Base-by-base conservation (phyloP, 1,139 yeast genomes). In the Suhomyces terraborum region DNA sequence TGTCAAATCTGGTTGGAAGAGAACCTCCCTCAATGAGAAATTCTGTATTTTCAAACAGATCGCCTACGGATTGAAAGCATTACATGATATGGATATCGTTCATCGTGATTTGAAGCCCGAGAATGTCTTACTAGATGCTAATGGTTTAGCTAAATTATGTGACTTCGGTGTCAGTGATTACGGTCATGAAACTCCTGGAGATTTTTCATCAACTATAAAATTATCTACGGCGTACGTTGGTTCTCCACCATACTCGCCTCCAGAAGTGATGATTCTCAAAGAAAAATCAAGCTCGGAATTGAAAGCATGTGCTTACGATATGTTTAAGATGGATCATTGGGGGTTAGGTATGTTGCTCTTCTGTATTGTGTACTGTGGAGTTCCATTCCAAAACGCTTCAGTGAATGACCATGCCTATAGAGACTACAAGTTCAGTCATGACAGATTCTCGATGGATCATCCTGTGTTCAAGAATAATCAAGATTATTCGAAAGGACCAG, bases 241-340 rank as follows among this genome's bases (percentile, higher is more conserved):
- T 1, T 83, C 91, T 2, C 88, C 93, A 4, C 93, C 93, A 3
- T 85, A 84, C 57, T 78, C 84, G 9, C 82, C 93, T 4, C 94
- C 94, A 0, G 93, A 85, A 58, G 88, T 83, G 16, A 77, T 82
- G 78, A 58, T 66, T 28, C 69, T 78, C 46, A 73, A 67, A 37
- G 70, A 69, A n/a, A 54, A 70, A 23, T 64, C 72, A 10, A 49
- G 51, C 27, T 35, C 58, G 2, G 76, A 72, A 41, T 41, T 51
- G 12, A 73, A 72, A 48, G 66, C 70, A 48, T 66, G 67, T 51
- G 71, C 78, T 8, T 84, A 82, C 57, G 80, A 83, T 53, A 85
- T 88, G 2, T 80, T 80, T 54, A 73, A 75, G 48, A 79, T 84
- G 76, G 94, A 85, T 62, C 63, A 70, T 55, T 85, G 89, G 87